Evolutionary conservation across 495 filamentous ascomycete genomes (phyloP), one percentile per base, ranked within the genome.

Genomic region (Xylaria curta): DNA sequence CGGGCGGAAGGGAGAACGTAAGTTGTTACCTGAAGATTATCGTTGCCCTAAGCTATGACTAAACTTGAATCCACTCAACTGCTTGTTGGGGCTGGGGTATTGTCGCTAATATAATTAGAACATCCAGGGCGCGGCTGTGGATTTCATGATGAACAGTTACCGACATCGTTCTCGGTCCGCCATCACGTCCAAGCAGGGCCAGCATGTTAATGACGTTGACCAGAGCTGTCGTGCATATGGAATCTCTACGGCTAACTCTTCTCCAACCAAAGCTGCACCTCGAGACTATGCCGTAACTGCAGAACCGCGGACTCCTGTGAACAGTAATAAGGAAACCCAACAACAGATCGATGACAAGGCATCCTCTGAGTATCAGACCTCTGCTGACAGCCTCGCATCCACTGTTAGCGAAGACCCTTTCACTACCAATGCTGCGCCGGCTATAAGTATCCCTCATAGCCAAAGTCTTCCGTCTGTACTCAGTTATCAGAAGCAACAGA

Each of bases 101-200:
- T 9, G 24, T 46, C 13, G 21, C 42, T 47, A 13, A 65, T 28
- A 21, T 17, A 9, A 33, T 24, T 44, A 21, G 15, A 9, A 33
- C 1, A 36, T n/a, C 2, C 62, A 65, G 44, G 42, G 4, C 10
- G 15, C 44, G 24, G 40, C 40, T 36, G 13, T 33, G 15, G 2
- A n/a, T n/a, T 10, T 36, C 15, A 40, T 53, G n/a, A 66, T 38
- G 26, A 21, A 36, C 1, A 36, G 8, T 38, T 17, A 36, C 31
- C 28, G 33, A 38, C 63, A 53, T 24, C 63, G 63, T 28, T 38
- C 44, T 21, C 63, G 31, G 9, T 66, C 63, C 17, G 46, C 63
- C 26, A 66, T 15, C 4, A 12, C 26, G 21, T 36, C 44, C 2
- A 36, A n/a, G 21, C 40, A 46, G 13, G 60, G n/a, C 3, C 21